These are phyloP conservation scores for Cyclotella atomus DNA, from an alignment of 108 stramenopile genomes.

Conservation along the genomic window DNA sequence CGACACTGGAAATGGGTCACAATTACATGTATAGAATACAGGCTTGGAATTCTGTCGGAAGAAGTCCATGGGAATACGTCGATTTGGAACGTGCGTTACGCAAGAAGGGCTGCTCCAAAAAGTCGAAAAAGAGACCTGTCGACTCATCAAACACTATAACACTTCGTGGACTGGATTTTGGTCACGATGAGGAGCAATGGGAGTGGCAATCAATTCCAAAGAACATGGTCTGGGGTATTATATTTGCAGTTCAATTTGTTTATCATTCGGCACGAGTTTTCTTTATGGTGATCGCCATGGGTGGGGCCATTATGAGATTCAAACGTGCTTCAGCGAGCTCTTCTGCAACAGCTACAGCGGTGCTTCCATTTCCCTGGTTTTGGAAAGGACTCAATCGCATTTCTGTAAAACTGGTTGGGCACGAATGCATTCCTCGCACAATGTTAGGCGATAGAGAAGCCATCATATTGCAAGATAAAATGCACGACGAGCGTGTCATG, in stretches of 20 bases:
- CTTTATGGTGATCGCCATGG: slow-evolving; percentile 41
- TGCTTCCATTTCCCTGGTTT: slow-evolving; percentile 44
- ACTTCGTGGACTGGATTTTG: neutral
- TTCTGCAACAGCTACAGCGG: slow-evolving; percentile 22
- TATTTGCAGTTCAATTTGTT: slow-evolving; percentile 25
- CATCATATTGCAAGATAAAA: slow-evolving; percentile 23
- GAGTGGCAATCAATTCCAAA: slow-evolving; percentile 30
- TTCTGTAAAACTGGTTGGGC: slow-evolving; percentile 20
- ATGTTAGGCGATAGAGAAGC: slow-evolving; percentile 45
- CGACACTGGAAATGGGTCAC: slow-evolving; percentile 34
- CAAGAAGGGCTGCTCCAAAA: slow-evolving; percentile 43
- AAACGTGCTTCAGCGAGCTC: slow-evolving; percentile 48
- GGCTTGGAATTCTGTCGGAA: slow-evolving; percentile 61
- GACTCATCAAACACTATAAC: neutral
- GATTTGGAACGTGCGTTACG: slow-evolving; percentile 34
- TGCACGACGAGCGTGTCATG: slow-evolving; percentile 43
- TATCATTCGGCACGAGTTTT: slow-evolving; percentile 26
- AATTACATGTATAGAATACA: slow-evolving; percentile 57
- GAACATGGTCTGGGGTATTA: slow-evolving; percentile 14
- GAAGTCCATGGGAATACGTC: slow-evolving; percentile 47
- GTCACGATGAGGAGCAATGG: neutral
- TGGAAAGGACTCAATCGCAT: slow-evolving; percentile 44
- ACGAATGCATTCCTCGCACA: slow-evolving; percentile 39
- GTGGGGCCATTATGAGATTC: slow-evolving; percentile 48
- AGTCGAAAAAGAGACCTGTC: slow-evolving; percentile 10